Percentiles rank a stretch among this genome's conserved stretches.
Conservation (phyloP, 2,329 filamentous ascomycete species). For the Aspergillus ustus region DNA sequence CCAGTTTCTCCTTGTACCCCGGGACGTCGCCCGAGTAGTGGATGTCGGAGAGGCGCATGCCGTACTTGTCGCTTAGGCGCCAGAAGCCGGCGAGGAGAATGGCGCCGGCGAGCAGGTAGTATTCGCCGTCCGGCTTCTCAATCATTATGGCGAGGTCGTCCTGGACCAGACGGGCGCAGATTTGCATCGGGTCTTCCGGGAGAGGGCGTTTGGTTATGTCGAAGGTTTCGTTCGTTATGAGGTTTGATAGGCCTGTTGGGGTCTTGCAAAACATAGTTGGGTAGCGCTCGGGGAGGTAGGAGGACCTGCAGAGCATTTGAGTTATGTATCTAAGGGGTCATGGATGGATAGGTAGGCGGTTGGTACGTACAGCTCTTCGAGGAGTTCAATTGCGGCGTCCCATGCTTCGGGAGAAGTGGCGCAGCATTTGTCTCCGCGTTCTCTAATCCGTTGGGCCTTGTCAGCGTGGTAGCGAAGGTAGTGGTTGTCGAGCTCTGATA, state of each 20-base stretch:
- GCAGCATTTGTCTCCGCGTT: conserved; percentile 71
- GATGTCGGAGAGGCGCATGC: conserved; percentile 78
- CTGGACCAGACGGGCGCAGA: conserved; percentile 72
- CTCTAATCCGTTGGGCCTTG: conserved; percentile 69
- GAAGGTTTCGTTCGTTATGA: conserved; percentile 73
- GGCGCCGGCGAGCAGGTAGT: conserved; percentile 77
- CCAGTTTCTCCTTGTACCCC: conserved; percentile 70
- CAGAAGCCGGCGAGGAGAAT: conserved; percentile 83
- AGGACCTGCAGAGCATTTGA: conserved; percentile 36
- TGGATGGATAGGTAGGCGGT: background rate
- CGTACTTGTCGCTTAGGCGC: conserved; percentile 78
- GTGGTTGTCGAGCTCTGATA: conserved; percentile 75
- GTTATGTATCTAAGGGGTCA: background rate
- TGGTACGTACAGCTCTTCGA: conserved; percentile 67
- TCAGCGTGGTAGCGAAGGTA: conserved; percentile 73
- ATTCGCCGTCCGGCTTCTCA: conserved; percentile 74
- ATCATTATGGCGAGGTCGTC: conserved; percentile 87
- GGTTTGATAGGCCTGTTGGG: conserved; percentile 68
- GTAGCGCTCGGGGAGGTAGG: conserved; percentile 76
- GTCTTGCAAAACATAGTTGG: conserved; percentile 71
- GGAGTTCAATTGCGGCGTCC: conserved; percentile 73
- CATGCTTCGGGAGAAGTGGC: conserved; percentile 71
- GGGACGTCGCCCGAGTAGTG: conserved; percentile 79
- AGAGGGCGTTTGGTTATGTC: conserved; percentile 68
- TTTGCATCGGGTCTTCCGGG: conserved; percentile 77